Evolutionary conservation across 1,284 basidiomycete genomes (phyloP).

Genomic region (Leccinum angustisporum): DNA sequence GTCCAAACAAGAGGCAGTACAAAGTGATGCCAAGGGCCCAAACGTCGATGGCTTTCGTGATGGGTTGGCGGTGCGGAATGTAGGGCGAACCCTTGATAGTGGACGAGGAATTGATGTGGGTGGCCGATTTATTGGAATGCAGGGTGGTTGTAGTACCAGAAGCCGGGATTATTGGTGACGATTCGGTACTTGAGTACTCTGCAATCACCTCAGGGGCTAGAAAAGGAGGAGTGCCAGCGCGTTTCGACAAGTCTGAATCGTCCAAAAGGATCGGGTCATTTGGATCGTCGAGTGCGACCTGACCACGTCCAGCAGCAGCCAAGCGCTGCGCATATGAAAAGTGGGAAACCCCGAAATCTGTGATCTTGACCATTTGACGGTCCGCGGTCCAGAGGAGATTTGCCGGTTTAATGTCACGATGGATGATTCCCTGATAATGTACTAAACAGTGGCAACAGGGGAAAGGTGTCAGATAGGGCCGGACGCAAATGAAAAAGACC

Average conservation of each 20-base stretch:
- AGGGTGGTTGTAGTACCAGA: conserved; percentile 33
- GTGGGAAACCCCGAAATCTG: conserved; percentile 96
- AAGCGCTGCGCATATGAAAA: conserved; percentile 85
- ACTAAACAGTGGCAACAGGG: conserved; percentile 47
- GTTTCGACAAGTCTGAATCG: conserved; percentile 87
- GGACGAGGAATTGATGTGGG: conserved; percentile 33
- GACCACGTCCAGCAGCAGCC: conserved; percentile 48
- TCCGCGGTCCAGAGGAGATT: conserved; percentile 91
- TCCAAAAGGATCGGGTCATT: conserved; percentile 71
- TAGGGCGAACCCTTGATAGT: conserved; percentile 35
- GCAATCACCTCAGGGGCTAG: conserved; percentile 94
- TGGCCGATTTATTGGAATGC: conserved; percentile 28
- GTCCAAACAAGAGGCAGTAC: conserved; percentile 92
- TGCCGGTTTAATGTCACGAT: conserved; percentile 98
- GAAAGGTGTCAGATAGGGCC: conserved; percentile 6
- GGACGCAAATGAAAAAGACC: conserved; percentile 7
- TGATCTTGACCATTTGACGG: conserved; percentile 89
- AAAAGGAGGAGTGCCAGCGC: conserved; percentile 97
- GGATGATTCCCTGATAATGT: conserved; percentile 97
- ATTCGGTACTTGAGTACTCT: conserved; percentile 44
- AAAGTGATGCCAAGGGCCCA: conserved; percentile 99
- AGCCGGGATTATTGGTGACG: conserved; percentile 33
- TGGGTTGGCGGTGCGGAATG: conserved; percentile 52
- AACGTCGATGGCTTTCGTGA: conserved; percentile 97
- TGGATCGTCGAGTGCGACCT: conserved; percentile 40